Conservation (phyloP, 2,329 filamentous ascomycete genomes). For the Colletotrichum lupini region DNA sequence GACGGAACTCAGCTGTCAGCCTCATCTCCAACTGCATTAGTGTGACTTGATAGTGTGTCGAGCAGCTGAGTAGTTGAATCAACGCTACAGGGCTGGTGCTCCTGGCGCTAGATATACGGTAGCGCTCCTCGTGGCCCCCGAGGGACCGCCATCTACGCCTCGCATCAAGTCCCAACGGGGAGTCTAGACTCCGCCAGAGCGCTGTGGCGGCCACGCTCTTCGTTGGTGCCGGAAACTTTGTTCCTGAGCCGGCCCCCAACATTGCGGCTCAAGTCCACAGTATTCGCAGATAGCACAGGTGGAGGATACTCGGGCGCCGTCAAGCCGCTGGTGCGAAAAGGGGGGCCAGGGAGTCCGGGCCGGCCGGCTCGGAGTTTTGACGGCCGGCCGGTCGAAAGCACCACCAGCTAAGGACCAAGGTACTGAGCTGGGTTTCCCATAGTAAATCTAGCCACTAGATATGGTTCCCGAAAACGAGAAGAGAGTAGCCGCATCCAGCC, state of each 20-base stretch:
- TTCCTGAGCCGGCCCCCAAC: neutral
- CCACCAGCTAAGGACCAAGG: neutral
- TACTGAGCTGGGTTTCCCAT: neutral
- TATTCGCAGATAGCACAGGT: neutral
- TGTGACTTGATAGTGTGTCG: neutral
- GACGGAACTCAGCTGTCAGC: neutral
- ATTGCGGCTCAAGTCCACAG: neutral
- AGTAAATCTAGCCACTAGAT: neutral
- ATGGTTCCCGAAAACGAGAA: neutral
- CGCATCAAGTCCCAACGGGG: no score
- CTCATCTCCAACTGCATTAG: neutral
- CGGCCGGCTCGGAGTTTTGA: neutral
- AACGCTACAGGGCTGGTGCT: slow-evolving; percentile 11
- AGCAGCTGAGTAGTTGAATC: slow-evolving; percentile 2
- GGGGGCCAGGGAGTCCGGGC: neutral
- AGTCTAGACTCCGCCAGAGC: neutral
- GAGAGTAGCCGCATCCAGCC: slow-evolving; percentile 2
- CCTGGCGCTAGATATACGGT: neutral
- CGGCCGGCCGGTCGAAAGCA: neutral
- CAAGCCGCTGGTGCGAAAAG: neutral
- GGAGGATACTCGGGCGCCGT: neutral
- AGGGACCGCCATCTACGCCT: no score
- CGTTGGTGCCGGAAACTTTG: neutral
- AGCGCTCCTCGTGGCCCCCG: neutral
- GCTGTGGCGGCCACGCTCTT: neutral